phyloP scores from a whole-genome alignment of 495 filamentous ascomycete species.

The Talaromyces trachyspermus region DNA sequence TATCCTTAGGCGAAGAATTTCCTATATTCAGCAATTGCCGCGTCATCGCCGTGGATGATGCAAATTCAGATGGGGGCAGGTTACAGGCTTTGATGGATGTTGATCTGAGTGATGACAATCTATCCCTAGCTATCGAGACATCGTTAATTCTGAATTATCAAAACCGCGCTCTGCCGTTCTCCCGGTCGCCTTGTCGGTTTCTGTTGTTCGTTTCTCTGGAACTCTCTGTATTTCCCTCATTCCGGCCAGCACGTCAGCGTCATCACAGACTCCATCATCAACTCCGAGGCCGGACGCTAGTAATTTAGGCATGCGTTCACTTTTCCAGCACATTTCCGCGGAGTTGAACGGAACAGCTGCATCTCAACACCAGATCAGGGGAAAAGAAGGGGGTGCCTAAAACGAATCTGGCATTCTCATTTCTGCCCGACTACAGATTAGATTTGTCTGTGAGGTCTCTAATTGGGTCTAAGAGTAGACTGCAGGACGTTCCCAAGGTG shows the following conservation, averaged over 20 bases:
- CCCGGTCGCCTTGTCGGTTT: conserved; percentile 84
- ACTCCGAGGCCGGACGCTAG: conserved; percentile 6
- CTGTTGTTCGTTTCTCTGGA: conserved; percentile 87
- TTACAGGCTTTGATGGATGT: conserved; percentile 97
- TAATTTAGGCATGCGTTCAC: conserved; percentile 7
- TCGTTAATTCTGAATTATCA: conserved; percentile 87
- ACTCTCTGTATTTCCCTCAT: conserved; percentile 90
- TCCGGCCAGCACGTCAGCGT: conserved; percentile 45
- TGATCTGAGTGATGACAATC: conserved; percentile 82
- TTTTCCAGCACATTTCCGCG: conserved; percentile 22
- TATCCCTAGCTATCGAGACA: conserved; percentile 90
- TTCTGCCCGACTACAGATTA: conserved; percentile 90
- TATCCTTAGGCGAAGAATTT: conserved; percentile 91
- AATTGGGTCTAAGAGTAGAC: conserved; percentile 78
- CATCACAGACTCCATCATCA: conserved; percentile 9
- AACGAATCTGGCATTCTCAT: conserved; percentile 88
- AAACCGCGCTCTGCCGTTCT: conserved; percentile 83
- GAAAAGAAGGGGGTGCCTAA: conserved; percentile 42
- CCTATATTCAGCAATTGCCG: conserved; percentile 98
- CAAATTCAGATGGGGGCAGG: conserved; percentile 47
- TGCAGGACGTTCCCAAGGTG: conserved; percentile 97
- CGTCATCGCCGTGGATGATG: conserved; percentile 60
- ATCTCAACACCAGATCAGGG: conserved; percentile 7
- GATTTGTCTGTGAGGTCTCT: conserved; percentile 87
- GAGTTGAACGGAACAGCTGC: conserved; percentile 27